Evolutionary conservation across 139 green algal species (phyloP), one percentile per base, ranked within the genome.

Genomic region (Haematococcus sp.): DNA sequence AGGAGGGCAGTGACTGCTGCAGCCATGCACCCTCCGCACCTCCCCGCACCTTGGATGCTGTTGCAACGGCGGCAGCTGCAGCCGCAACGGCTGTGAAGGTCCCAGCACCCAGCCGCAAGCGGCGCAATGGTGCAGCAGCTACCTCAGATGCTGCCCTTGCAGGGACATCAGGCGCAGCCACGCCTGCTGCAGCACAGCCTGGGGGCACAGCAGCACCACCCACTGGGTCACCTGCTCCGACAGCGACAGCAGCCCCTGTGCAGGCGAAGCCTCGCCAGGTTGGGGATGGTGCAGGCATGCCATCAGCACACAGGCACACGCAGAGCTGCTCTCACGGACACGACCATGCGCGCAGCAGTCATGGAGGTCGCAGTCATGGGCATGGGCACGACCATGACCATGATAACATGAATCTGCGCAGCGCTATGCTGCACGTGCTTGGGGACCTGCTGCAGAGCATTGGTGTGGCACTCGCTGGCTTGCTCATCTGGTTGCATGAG

Each of bases 361-460:
- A 76, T 56, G 76, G n/a, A n/a, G n/a, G 63, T 1, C 78, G 80
- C 35, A 52, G 34, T 0, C 72, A 81, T 63, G 63, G 49, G 1
- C 65, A 79, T 66, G 74, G 35, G 30, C 43, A 75, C 54, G 13
- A 22, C 4, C 31, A 66, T 32, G 25, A 68, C 4, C 58, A 68
- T 2, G 70, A 70, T 4, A 89, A 80, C 73, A 83, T 94, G 49
- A 94, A 93, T 74, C 49, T 97, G 75, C 76, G 83, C 15, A 86
- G 89, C 25, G 93, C 93, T 19, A 82, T 95, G 55, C 81, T 98
- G 51, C 94, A 98, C 70, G 93, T 95, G 31, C 76, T 98, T 3
- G 94, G 94, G 15, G 94, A 98, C 78, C 79, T 98, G 75, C 71
- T 98, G 78, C 94, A 98, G 84, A 90, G 72, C 55, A 68, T 96